These are phyloP conservation scores for Calonectria pseudoreteaudii DNA, from an alignment of 2,329 filamentous ascomycete species.

Conservation along the genomic window DNA sequence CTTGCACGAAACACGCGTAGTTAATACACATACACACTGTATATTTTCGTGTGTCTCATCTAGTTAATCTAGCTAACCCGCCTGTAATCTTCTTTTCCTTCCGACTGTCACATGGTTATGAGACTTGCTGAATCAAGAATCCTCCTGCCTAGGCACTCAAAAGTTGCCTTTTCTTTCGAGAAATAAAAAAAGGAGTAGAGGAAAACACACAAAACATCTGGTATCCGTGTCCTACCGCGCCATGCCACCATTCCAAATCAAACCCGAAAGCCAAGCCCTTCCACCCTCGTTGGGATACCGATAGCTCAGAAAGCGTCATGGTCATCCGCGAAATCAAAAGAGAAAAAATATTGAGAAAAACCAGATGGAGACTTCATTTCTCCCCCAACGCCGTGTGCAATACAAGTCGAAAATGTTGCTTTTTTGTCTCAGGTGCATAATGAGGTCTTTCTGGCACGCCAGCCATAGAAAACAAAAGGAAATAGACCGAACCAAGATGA, in stretches of 20 bases:
- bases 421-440: background rate
- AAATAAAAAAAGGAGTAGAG: background rate
- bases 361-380: background rate
- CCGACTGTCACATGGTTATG: background rate
- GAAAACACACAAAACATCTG: slow-evolving; percentile 1
- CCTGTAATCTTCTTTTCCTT: background rate
- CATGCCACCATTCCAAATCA: slow-evolving; percentile 8
- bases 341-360: background rate
- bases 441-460: slow-evolving; percentile 8
- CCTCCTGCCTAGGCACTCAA: background rate
- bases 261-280: background rate
- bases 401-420: background rate
- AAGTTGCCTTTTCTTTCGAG: background rate
- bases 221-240: slow-evolving; percentile 6
- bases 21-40: slow-evolving; percentile 14
- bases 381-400: slow-evolving; percentile 13
- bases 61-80: slow-evolving; percentile 5
- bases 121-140: background rate
- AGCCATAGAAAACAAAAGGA: background rate
- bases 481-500: background rate
- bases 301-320: background rate
- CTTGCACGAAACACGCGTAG: background rate
- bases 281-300: background rate
- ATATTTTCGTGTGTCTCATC: slow-evolving; percentile 6
- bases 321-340: background rate